Base-by-base conservation (phyloP, 2,329 filamentous ascomycete genomes). In the Escovopsis sp. region DNA sequence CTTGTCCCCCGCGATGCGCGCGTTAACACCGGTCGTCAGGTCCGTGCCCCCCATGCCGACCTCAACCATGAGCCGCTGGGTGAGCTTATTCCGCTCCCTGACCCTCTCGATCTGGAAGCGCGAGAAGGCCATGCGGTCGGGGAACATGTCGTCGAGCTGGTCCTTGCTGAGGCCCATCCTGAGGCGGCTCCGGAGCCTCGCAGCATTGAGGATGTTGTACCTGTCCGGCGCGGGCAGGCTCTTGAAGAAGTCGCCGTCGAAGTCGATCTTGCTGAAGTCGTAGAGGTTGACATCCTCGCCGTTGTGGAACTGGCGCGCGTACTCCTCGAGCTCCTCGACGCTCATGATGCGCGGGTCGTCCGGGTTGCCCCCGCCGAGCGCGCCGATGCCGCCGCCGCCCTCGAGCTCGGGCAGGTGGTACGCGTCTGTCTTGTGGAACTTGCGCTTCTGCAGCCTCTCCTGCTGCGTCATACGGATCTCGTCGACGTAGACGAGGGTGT, bases 261-360 rank as follows among this genome's bases (percentile, higher is more conserved):
- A 98, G 52, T 98, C 90, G 47, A 98, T 98, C 58, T 96, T 96
- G 51, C 83, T 92, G 52, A 98, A 98, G 58, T 96, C 88, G 57
- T 96, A 96, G 5, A 87, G 58, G 44, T 79, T 78, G 47, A 96
- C 80, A 53, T 96, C 88, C 56, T 96, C 86, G 36, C 90, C 90
- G 41, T 75, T 76, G 48, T 94, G 75, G 49, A 96, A 96, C 43
- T 96, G 87, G 35, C 79, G 69, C 3, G 92, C 88, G 53, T 98
- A 98, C 45, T 88, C 79, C 57, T 96, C 85, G 39, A 98, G 61
- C 52, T 98, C 88, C 50, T 93, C 85, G 17, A 92, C 72, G 35
- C 81, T 92, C 90, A 98, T 96, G 48, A 98, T 88, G 13, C 92
- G 72, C 4, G 88, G 88, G 55, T 98, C 90, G 42, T 94, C 84